phyloP scores from a whole-genome alignment of 768 basidiomycete species.

The Boletus sensibilis region DNA sequence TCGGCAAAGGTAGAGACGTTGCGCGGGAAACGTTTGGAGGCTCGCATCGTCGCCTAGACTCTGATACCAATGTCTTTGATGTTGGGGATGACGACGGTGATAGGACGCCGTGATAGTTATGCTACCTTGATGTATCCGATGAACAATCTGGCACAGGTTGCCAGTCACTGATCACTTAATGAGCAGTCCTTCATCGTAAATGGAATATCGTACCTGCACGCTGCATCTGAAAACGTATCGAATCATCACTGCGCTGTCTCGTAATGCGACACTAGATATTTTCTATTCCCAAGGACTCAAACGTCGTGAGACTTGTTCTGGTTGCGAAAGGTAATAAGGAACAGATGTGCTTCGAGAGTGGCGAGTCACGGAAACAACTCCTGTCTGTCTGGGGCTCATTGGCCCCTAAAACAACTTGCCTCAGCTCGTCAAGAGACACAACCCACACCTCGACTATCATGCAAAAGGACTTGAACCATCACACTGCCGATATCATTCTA shows the following conservation, averaged over 20 bases:
- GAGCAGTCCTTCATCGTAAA: background rate
- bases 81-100: constrained; percentile 17
- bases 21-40: constrained; percentile 46
- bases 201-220: background rate
- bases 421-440: background rate
- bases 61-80: constrained; percentile 10
- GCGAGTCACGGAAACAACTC: background rate
- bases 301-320: background rate
- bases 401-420: constrained; percentile 1
- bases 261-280: background rate
- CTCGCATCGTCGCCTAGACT: constrained; percentile 7
- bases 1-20: constrained; percentile 48
- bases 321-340: background rate
- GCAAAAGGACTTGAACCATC: background rate
- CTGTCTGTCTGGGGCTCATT: background rate
- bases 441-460: constrained; percentile 5
- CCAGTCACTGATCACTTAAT: background rate
- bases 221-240: background rate
- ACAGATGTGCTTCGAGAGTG: background rate
- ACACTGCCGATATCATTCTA: constrained; percentile 13
- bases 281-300: background rate
- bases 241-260: background rate
- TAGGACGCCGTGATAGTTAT: background rate
- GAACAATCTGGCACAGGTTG: constrained; percentile 1
- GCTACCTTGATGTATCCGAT: background rate